Evolutionary conservation across 2,329 filamentous ascomycete species (phyloP), one percentile per base, ranked within the genome.

Genomic region (Bisporella sp.): DNA sequence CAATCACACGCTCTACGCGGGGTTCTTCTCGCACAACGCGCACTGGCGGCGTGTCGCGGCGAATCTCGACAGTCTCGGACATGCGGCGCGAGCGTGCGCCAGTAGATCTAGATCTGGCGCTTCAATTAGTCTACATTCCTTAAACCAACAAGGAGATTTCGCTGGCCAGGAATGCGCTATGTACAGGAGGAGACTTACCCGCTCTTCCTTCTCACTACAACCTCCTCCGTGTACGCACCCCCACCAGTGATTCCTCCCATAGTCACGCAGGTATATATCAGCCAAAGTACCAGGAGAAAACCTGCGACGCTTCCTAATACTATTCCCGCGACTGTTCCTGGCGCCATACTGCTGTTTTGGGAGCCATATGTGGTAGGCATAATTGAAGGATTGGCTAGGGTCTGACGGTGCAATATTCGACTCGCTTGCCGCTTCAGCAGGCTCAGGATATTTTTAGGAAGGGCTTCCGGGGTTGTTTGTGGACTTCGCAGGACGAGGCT

Each of bases 331-430:
- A 85, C 74, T 39, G 74, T 74, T 48, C 78, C 81, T 0, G 81
- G 74, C 1, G 71, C 44, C 0, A 79, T 79, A 5, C 78, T 74
- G 30, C 68, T 60, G 62, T 76, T 66, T 33, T 79, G 68, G 47
- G 71, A 70, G 43, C 74, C 71, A 66, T 86, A 86, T 57, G 79
- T 79, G 30, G 78, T 74, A 1, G 82, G 81, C 58, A 86, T 82
- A 54, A 79, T 72, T 12, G 1, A 7, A 28, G 45, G 29, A 41
- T 44, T 32, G 31, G 45, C 11, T 48, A 28, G 11, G 47, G 48
- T 45, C 50, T 44, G 37, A 37, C 11, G 41, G 4, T 31, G 33
- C 43, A 44, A 7, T 31, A 37, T 39, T 21, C 9, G 13, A 32
- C 6, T 3, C 1, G 35, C 5, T 28, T 21, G 9, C 1, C 45